A percentile compares a stretch with the other conserved stretches of the same genome.
Evolutionary conservation across 768 basidiomycete species (phyloP).

Genomic region (Suillus discolor): DNA sequence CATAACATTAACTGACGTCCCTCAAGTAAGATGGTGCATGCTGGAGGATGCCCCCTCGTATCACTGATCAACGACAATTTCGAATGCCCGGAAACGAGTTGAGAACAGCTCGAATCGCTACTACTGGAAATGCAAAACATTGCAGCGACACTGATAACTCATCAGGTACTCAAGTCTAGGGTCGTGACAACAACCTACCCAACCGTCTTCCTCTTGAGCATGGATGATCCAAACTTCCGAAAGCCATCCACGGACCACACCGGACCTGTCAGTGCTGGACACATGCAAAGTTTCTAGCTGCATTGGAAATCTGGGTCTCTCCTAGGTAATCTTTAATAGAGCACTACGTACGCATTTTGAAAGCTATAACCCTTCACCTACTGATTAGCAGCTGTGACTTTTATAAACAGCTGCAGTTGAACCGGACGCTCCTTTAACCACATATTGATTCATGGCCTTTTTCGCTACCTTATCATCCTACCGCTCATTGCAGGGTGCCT

Average conservation of each 20-base stretch:
- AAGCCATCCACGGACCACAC: not conserved
- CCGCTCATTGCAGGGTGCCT: constrained; percentile 13
- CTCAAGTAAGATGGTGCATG: too few relatives aligned
- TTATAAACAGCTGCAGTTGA: not conserved
- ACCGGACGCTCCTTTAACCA: not conserved
- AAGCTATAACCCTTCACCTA: not conserved
- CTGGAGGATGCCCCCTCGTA: too few relatives aligned
- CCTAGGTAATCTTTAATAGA: not conserved
- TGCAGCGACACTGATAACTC: too few relatives aligned
- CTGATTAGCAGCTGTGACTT: not conserved
- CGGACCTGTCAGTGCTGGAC: not conserved
- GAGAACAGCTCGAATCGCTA: too few relatives aligned
- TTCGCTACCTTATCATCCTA: constrained; percentile 8
- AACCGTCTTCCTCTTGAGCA: not conserved
- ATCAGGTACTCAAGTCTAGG: too few relatives aligned
- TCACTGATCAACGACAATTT: too few relatives aligned
- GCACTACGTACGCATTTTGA: not conserved
- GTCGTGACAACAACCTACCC: too few relatives aligned
- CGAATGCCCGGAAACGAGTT: too few relatives aligned
- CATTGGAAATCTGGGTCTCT: not conserved
- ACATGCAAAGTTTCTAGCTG: not conserved
- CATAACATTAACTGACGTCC: too few relatives aligned
- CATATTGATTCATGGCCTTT: constrained; percentile 5
- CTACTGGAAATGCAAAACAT: too few relatives aligned
- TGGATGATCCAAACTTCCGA: not conserved